Evolutionary conservation across 2,329 filamentous ascomycete species (phyloP), one percentile per base, ranked within the genome.

Genomic region (Cylindrodendrum hubeiense): DNA sequence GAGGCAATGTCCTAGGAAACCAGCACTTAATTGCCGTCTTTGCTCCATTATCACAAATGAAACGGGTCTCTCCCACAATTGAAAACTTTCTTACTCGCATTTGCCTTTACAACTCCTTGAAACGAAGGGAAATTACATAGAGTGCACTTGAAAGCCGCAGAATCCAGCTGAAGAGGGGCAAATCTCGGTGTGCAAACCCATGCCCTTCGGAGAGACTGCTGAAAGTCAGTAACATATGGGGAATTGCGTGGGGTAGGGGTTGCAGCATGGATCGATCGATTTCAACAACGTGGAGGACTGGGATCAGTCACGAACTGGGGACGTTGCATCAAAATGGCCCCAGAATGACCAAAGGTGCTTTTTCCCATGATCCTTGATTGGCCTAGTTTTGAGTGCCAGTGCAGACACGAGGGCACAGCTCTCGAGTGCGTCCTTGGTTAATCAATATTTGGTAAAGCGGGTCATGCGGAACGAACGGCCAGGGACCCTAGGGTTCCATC

Each of bases 241-340:
- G 33, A 41, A 43, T 24, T 62, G 56, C 41, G 41, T 37, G 39
- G 54, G 47, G 49, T 55, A 28, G 39, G 54, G 47, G 49, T 55
- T 37, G 54, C 41, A 53, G 33, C 50, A 17, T 51, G 60, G 41
- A 58, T 58, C 54, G 39, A 49, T 57, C 55, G 47, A 50, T 43
- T 46, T 17, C 53, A 46, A 46, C 43, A 59, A 59, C 55, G 60
- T 63, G 60, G 61, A 37, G 30, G 41, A 64, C 61, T 51, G 21
- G 55, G 61, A 58, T 64, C 43, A 53, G 24, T 17, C 28, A 33
- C 41, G 55, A 64, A 59, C 61, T 55, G 50, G 44, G 49, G 43
- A 59, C 24, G 61, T 54, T 50, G 49, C 60, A 63, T 63, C 12
- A 39, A 30, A 63, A 58, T 63, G 39, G 49, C 41, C 28, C 60